Base-by-base conservation (phyloP, 2,329 filamentous ascomycete species). In the Aurifilum marmelostoma region DNA sequence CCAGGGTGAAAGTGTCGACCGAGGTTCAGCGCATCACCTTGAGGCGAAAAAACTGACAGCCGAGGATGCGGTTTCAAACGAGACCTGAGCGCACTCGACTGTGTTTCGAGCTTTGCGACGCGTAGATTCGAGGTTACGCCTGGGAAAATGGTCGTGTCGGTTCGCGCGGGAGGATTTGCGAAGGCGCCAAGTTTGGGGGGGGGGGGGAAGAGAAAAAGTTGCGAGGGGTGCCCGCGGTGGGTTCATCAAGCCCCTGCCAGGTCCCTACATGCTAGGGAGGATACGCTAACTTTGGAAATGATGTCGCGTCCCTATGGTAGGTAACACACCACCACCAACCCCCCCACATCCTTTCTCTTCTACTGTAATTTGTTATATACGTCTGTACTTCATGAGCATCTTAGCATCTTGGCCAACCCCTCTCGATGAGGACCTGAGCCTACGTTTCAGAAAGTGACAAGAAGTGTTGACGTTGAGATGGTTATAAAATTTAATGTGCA, bases 121-220 rank as follows among this genome's bases (percentile, higher is more conserved):
- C 29, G 43, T 34, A 54, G 50, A 43, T 34, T 60, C 21, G 24
- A 27, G 43, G 24, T 21, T 16, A 8, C 18, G 32, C 9, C 24
- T 27, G 21, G n/a, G 27, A 0, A 18, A 41, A 29, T 34, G 32
- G 29, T 37, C 56, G 56, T 37, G 16, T 54, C 29, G 24, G 43
- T 24, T 54, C 43, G 41, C 32, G 29, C 43, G 43, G 62, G 43
- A 50, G 39, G 41, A 50, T 43, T 41, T 52, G 61, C 32, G 24
- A n/a, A 47, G 50, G 21, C n/a, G 34, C 47, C 24, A 34, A 56
- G n/a, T n/a, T n/a, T 24, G 50, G 27, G 50, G 9, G 34, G 21
- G 27, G 27, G 43, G 52, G 52, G 24, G 52, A n/a, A n/a, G 21
- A 27, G 27, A 60, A 62, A 61, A 59, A 60, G 52, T 75, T 56